Base-by-base conservation (phyloP, 306 rosid species). In the Castanea sativa region DNA sequence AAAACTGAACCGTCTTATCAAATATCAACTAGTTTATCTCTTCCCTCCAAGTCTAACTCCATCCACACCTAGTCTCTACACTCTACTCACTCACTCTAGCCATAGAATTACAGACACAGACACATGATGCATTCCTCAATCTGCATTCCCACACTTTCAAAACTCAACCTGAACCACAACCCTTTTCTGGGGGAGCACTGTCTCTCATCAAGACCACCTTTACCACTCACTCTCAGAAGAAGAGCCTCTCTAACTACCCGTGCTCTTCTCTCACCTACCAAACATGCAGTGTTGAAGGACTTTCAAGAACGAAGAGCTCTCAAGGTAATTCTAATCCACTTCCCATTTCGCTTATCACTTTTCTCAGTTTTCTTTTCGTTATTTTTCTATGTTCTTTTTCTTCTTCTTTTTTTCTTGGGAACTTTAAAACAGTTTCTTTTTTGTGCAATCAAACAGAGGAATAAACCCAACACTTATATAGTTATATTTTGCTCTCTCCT, bases 251-350 rank as follows among this genome's bases (percentile, higher is more conserved):
- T 82, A 3, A 86, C 85, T 32, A 78, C 91, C 59, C 86, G 14
- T 73, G 93, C 98, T 30, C 78, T 85, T 65, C 84, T 88, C 23
- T 15, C 30, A 1, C 51, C 74, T 9, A 38, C 93, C 38, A 92
- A 90, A 80, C 88, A 91, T 73, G 51, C 78, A 53, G 92, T 94
- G 67, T 77, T 94, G 80, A 90, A 87, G 78, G 92, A 86, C 23
- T 92, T 94, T 76, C 89, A 83, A 13, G 84, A 94, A 43, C 81
- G 88, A 69, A 87, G 78, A 73, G 97, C 99, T 73, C 97, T 94
- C 83, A 94, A 94, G 95, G 99, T 94, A 74, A 73, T 71, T 21
- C 33, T 38, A 78, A 61, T 43, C 43, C 79, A 43, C 33, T 68
- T 77, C 30, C 16, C 32, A 1, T 55, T 76, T 12, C 45, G 21